These are phyloP conservation scores for Isatis tinctoria DNA, from an alignment of 345 rosid genomes.

Conservation along the genomic window DNA sequence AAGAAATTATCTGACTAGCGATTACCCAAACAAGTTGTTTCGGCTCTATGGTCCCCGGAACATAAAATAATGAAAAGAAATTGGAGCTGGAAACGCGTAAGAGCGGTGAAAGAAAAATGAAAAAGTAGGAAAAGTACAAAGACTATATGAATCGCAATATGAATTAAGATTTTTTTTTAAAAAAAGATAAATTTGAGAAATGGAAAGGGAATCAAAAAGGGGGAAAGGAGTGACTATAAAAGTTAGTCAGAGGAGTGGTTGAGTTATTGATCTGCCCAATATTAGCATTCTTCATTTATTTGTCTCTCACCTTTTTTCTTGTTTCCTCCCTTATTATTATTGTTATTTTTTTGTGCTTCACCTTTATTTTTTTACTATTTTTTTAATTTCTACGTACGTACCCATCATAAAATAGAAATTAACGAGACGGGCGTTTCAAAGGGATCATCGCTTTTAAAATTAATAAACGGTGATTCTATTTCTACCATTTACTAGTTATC, in stretches of 20 bases:
- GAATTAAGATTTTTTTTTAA: not conserved
- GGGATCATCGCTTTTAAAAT: not conserved
- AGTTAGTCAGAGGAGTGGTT: conserved; percentile 86
- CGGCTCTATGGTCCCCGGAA: not conserved
- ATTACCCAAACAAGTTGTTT: conserved; percentile 5
- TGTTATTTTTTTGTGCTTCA: not conserved
- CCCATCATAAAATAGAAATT: not conserved
- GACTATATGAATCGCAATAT: conserved; percentile 22
- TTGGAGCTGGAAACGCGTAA: conserved; percentile 26
- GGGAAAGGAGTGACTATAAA: conserved; percentile 35
- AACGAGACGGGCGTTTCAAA: not conserved
- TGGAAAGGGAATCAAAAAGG: conserved; percentile 63
- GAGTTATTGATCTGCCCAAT: conserved; percentile 73
- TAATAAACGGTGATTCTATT: not conserved
- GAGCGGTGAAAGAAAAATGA: conserved; percentile 16
- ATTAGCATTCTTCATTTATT: conserved; percentile 44
- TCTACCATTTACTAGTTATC: not conserved
- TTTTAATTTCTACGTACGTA: not conserved
- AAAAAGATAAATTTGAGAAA: conserved; percentile 15
- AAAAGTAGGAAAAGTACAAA: conserved; percentile 26
- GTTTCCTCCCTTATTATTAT: not conserved
- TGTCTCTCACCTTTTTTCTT: conserved; percentile 10
- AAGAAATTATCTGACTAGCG: not conserved
- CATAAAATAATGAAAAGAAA: conserved; percentile 13
- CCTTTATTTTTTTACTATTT: not conserved